A percentile compares a stretch with the other conserved stretches of the same genome.
Evolutionary conservation across 345 rosid species (phyloP).

Genomic region (Eucalyptus globulus): DNA sequence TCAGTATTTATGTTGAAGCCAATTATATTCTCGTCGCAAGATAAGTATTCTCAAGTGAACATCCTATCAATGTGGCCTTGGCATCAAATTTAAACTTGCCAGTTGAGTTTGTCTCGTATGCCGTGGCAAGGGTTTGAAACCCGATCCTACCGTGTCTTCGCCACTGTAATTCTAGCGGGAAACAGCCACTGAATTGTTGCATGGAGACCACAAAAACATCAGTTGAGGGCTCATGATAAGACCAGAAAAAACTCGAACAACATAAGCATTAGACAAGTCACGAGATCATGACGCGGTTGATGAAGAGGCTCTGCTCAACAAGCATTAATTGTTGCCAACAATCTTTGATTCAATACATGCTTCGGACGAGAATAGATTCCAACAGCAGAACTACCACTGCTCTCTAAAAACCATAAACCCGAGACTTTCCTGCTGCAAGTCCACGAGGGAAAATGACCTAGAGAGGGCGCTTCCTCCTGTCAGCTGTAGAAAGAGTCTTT

Average conservation of each 20-base stretch:
- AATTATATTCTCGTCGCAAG: neutral
- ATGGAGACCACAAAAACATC: too few relatives aligned
- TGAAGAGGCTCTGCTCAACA: neutral
- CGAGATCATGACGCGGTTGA: neutral
- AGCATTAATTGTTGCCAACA: neutral
- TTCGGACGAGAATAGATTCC: neutral
- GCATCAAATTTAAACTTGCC: neutral
- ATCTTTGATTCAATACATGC: neutral
- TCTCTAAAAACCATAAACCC: neutral
- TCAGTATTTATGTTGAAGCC: neutral
- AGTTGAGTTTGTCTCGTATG: neutral
- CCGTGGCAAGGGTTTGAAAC: neutral
- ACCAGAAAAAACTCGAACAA: neutral
- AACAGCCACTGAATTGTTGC: neutral
- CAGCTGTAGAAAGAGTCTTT: neutral
- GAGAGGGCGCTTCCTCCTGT: neutral
- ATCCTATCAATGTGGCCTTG: neutral
- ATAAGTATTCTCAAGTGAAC: neutral
- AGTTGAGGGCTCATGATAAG: neutral
- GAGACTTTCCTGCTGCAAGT: neutral
- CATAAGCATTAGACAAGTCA: neutral
- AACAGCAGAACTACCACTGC: neutral
- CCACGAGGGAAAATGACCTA: neutral
- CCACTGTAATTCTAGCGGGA: neutral
- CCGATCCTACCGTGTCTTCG: neutral